phyloP scores from a whole-genome alignment of 768 basidiomycete genomes.

The Hypholoma fasciculare region DNA sequence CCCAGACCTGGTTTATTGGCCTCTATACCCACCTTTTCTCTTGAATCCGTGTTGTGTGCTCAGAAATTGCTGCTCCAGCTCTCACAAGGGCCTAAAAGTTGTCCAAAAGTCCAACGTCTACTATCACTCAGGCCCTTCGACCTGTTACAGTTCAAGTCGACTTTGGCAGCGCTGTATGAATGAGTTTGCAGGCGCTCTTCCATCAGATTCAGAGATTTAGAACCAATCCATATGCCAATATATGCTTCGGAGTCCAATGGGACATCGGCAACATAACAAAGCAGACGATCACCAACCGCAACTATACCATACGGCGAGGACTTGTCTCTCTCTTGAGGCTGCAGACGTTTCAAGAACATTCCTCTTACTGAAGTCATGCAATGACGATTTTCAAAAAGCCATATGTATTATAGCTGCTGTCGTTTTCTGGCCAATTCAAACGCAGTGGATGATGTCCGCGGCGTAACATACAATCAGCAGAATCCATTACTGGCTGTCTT shows the following conservation, averaged over 20 bases:
- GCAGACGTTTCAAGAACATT: no score
- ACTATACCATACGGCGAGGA: no score
- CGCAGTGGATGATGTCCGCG: constrained; percentile 17
- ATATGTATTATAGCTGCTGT: neutral
- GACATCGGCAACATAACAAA: no score
- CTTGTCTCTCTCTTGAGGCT: no score
- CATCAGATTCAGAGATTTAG: neutral
- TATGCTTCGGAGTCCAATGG: no score
- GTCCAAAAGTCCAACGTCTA: neutral
- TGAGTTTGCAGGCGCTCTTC: neutral
- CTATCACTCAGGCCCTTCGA: neutral
- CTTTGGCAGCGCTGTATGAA: neutral
- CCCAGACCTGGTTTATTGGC: no score
- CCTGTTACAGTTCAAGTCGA: neutral
- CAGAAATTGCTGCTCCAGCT: no score
- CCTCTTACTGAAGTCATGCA: no score
- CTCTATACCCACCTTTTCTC: no score
- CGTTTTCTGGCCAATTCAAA: neutral
- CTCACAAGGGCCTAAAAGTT: neutral
- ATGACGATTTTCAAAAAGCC: neutral
- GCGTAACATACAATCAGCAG: constrained; percentile 9
- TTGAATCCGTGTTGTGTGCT: no score
- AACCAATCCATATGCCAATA: no score
- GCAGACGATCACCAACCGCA: no score
- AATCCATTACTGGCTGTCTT: constrained; percentile 3